Evolutionary conservation across 75 land plant genomes (phyloP), one percentile per base, ranked within the genome.

Genomic region (Ceratopteris richardii): DNA sequence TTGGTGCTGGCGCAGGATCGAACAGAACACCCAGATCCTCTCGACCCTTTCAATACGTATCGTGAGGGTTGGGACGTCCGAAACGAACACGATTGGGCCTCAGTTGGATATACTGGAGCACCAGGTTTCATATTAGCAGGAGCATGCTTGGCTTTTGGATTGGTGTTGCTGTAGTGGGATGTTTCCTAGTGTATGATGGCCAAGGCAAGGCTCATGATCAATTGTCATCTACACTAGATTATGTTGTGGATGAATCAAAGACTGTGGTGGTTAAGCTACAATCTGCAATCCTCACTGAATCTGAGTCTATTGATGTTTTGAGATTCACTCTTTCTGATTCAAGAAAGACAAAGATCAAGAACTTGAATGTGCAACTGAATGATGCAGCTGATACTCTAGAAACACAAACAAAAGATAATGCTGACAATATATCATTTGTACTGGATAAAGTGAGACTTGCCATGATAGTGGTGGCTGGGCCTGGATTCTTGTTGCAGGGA

Each of bases 31-130:
- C n/a, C n/a, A n/a, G n/a, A n/a, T n/a, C n/a, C n/a, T n/a, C n/a
- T n/a, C n/a, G n/a, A n/a, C n/a, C n/a, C n/a, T n/a, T n/a, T n/a
- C n/a, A n/a, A n/a, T n/a, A n/a, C n/a, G n/a, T n/a, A n/a, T n/a
- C n/a, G n/a, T n/a, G n/a, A n/a, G n/a, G 96, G 86, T n/a, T n/a
- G n/a, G n/a, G n/a, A n/a, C n/a, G n/a, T n/a, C n/a, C n/a, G n/a
- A n/a, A n/a, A n/a, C n/a, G n/a, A n/a, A n/a, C n/a, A n/a, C n/a
- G n/a, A n/a, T n/a, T n/a, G n/a, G n/a, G n/a, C n/a, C n/a, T n/a
- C 96, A 11, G 92, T 83, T 41, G 88, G 77, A 18, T 87, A 57
- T 44, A 87, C 86, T 14, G 96, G 88, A 29, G 62, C 40, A 43
- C 96, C 96, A 3, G 47, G 75, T 13, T 86, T 87, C 60, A 44